phyloP scores from a whole-genome alignment of 345 rosid genomes.

The Populus pruinosa region DNA sequence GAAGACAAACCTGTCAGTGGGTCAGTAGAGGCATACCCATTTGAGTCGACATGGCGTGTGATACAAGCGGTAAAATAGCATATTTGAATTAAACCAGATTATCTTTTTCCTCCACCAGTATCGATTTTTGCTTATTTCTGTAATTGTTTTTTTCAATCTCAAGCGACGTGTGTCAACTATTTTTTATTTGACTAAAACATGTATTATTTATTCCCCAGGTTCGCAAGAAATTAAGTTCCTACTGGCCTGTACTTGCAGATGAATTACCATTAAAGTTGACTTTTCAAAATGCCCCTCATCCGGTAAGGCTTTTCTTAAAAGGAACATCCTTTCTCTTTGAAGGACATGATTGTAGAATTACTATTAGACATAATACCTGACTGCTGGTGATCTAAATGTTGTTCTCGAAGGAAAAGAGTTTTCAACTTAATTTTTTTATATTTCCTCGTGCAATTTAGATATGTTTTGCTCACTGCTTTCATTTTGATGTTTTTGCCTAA shows the following conservation, averaged over 20 bases:
- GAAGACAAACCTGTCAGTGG: slow-evolving; percentile 47
- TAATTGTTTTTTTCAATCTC: too few relatives aligned
- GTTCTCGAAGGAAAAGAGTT: background rate
- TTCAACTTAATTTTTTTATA: background rate
- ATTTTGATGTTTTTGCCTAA: background rate
- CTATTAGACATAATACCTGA: background rate
- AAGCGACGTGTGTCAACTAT: too few relatives aligned
- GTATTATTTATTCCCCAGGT: slow-evolving; percentile 46
- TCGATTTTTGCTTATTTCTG: background rate
- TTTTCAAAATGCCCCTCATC: slow-evolving; percentile 41
- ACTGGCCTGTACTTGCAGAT: slow-evolving; percentile 73
- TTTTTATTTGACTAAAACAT: slow-evolving; percentile 12
- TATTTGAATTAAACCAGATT: too few relatives aligned
- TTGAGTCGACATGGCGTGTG: slow-evolving; percentile 86
- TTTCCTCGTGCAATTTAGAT: background rate
- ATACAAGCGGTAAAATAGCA: slow-evolving; percentile 55
- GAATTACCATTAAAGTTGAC: slow-evolving; percentile 57
- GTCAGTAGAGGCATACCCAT: slow-evolving; percentile 70
- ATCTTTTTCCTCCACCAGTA: background rate
- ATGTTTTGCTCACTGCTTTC: too few relatives aligned
- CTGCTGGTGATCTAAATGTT: too few relatives aligned
- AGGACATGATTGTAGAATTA: background rate
- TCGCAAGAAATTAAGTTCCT: slow-evolving; percentile 51
- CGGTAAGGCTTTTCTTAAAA: background rate
- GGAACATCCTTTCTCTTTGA: background rate